Percentiles rank a stretch among this genome's conserved stretches.
Conservation (phyloP, 768 basidiomycete species). For the Auriscalpium orientale region DNA sequence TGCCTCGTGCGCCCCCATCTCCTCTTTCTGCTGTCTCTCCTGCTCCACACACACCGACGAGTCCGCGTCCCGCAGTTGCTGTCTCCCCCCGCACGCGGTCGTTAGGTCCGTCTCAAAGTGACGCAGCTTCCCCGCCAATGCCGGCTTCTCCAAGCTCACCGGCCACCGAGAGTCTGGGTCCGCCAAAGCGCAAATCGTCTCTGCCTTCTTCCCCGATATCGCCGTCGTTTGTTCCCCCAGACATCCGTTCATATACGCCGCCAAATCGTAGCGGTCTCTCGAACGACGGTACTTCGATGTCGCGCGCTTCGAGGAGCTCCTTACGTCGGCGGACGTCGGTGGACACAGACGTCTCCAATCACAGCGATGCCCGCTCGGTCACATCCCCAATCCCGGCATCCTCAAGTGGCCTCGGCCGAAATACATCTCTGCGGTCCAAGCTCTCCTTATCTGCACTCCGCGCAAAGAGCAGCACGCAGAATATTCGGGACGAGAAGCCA, state of each 20-base stretch:
- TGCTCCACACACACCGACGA: background rate
- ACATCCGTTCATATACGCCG: background rate
- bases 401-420: conserved; percentile 20
- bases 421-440: conserved; percentile 43
- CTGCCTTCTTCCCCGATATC: background rate
- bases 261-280: background rate
- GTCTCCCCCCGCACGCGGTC: too few species aligned
- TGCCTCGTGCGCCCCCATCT: background rate
- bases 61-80: background rate
- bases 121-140: background rate
- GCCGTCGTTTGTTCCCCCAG: background rate
- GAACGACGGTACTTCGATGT: background rate
- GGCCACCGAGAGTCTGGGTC: too few species aligned
- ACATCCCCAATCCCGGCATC: conserved; percentile 34
- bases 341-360: conserved; percentile 24
- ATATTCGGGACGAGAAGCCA: conserved; percentile 24
- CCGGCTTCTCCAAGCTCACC: background rate
- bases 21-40: background rate
- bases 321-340: conserved; percentile 11
- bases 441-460: conserved; percentile 64
- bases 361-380: conserved; percentile 30
- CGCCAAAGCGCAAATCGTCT: background rate
- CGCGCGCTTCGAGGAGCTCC: conserved; percentile 9
- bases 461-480: conserved; percentile 26
- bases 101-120: background rate